Evolutionary conservation across 1,284 basidiomycete species (phyloP).

Genomic region (Ganoderma sp.): DNA sequence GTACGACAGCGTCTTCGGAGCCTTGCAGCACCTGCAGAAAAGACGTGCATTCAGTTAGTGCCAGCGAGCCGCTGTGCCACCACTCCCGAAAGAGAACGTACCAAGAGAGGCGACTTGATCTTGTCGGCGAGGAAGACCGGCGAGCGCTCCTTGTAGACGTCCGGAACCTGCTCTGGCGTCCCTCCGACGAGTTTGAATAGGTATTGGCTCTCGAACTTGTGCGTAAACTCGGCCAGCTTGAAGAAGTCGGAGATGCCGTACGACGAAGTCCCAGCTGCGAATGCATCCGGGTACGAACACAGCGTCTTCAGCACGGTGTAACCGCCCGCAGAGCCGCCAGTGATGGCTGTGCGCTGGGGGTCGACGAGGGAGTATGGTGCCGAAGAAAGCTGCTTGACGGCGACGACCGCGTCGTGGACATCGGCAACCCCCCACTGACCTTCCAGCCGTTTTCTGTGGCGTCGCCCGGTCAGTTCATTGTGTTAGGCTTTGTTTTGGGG

Average conservation of each 20-base stretch:
- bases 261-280: conserved; percentile 49
- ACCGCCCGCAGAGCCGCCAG: conserved; percentile 58
- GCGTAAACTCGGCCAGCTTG: conserved; percentile 51
- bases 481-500: background rate
- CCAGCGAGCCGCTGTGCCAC: background rate
- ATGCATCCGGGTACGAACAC: conserved; percentile 39
- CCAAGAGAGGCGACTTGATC: conserved; percentile 55
- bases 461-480: conserved; percentile 9
- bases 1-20: conserved; percentile 50
- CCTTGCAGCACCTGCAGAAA: conserved; percentile 56
- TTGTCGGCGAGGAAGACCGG: conserved; percentile 53
- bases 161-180: conserved; percentile 46
- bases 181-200: conserved; percentile 55
- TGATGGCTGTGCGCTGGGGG: conserved; percentile 59
- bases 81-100: conserved; percentile 35
- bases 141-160: conserved; percentile 53
- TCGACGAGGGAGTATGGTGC: conserved; percentile 56
- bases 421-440: conserved; percentile 75
- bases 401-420: conserved; percentile 62
- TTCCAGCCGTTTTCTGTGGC: conserved; percentile 56
- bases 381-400: conserved; percentile 54
- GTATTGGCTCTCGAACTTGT: conserved; percentile 60
- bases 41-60: background rate
- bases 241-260: conserved; percentile 55
- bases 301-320: conserved; percentile 54